Evolutionary conservation across 768 basidiomycete species (phyloP), one percentile per base, ranked within the genome.

Genomic region (Lentinula aciculospora): DNA sequence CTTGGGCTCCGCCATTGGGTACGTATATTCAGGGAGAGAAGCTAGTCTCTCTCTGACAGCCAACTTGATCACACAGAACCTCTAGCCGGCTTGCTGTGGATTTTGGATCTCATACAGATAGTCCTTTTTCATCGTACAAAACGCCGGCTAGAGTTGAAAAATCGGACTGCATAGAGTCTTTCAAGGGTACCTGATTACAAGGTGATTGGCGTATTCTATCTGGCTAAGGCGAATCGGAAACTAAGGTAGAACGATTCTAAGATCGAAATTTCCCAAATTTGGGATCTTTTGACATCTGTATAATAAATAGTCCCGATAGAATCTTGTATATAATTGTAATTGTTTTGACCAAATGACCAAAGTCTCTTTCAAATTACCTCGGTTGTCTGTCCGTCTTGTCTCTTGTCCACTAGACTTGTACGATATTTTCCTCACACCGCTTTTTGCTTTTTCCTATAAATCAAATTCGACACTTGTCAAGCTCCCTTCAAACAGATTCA

Each of bases 351-450:
- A 17, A 39, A 39, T 45, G 44, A 45, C 44, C n/a, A n/a, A 21
- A 15, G 46, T 47, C 46, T 50, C 12, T 31, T 31, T 50, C 29
- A 32, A 50, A 12, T 50, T 50, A 31, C 28, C 45, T 58, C 23
- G 42, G 34, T 23, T 44, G 42, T 27, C 47, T 45, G 50, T 53
- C 27, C 47, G 7, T 37, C 48, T 60, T 48, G 36, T 55, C 31
- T 39, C 49, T n/a, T 49, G 36, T 49, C 42, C 19, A n/a, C 49
- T 53, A 58, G 45, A 37, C 57, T 74, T 73, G 71, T 72, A 73
- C 21, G 68, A 66, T 63, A 65, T 64, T 62, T 64, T 58, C 49
- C 62, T 21, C 31, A 55, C 13, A 72, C 62, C 72, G 71, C 62
- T 75, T 74, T 17, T 63, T 65, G 27, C 56, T 37, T 68, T 76